These are phyloP conservation scores for Saprolegnia parasitica DNA, from an alignment of 352 stramenopile genomes.

Conservation along the genomic window DNA sequence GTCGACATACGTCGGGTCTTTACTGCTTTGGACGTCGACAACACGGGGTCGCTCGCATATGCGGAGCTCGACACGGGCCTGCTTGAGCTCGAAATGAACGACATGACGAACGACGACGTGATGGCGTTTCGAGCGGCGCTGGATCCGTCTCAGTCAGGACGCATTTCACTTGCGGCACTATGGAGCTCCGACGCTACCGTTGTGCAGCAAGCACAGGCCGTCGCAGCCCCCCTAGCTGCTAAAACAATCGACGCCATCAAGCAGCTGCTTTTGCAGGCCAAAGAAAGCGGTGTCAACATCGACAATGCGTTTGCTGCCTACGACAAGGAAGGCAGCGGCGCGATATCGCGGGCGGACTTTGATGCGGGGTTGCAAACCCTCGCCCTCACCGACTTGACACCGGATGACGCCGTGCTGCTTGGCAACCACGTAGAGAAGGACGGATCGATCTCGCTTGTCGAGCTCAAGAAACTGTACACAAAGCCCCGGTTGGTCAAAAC, in stretches of 20 bases:
- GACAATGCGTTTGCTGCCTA: conserved; percentile 31
- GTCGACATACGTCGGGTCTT: conserved; percentile 54
- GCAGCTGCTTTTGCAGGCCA: conserved; percentile 23
- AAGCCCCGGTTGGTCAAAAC: not conserved
- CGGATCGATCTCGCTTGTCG: conserved; percentile 49
- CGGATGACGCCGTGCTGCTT: too few species aligned
- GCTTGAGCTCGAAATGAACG: conserved; percentile 19
- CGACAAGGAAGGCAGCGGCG: conserved; percentile 31
- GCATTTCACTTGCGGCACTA: not conserved
- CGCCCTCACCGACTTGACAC: conserved; percentile 34
- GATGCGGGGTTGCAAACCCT: conserved; percentile 30
- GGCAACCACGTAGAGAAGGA: too few species aligned
- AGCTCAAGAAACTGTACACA: conserved; percentile 54
- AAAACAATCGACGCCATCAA: conserved; percentile 12
- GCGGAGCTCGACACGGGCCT: conserved; percentile 41
- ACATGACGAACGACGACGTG: not conserved
- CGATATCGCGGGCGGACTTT: conserved; percentile 29
- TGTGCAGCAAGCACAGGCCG: not conserved
- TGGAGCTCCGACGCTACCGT: not conserved
- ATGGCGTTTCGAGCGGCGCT: not conserved
- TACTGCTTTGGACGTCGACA: conserved; percentile 68
- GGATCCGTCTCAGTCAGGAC: not conserved
- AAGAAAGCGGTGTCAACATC: conserved; percentile 30
- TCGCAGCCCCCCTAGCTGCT: not conserved
- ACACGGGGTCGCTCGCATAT: conserved; percentile 48